Percentiles rank a stretch among this genome's conserved stretches.
These are phyloP conservation scores for Kregervanrija delftensis DNA, from an alignment of 805 yeast genomes.

Conservation along the genomic window DNA sequence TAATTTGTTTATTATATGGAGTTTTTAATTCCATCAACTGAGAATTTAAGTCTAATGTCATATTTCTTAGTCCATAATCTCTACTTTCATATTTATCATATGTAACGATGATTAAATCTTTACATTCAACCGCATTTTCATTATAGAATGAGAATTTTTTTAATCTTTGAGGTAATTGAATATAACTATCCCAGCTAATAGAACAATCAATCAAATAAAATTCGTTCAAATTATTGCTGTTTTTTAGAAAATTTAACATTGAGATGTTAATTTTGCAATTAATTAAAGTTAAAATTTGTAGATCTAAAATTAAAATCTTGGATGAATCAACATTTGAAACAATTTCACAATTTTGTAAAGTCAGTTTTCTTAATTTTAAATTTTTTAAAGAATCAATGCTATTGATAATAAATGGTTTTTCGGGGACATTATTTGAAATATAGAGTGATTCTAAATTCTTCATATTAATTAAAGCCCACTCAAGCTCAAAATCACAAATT, in stretches of 20 bases:
- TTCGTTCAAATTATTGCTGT: slow-evolving; percentile 4
- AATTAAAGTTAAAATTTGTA: slow-evolving; percentile 13
- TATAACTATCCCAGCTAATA: slow-evolving; percentile 12
- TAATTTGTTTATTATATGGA: no score
- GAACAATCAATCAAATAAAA: slow-evolving; percentile 16
- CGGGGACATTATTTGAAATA: slow-evolving; percentile 2
- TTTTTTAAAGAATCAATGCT: slow-evolving; percentile 2
- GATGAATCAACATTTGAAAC: background rate
- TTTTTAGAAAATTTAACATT: slow-evolving; percentile 8
- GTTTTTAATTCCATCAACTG: no score
- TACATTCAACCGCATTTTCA: slow-evolving; percentile 10
- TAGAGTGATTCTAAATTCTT: slow-evolving; percentile 11
- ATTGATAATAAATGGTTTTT: slow-evolving; percentile 9
- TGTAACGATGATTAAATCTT: slow-evolving; percentile 10
- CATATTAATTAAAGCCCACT: slow-evolving; percentile 8
- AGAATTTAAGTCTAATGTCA: no score
- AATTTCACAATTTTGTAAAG: slow-evolving; percentile 2
- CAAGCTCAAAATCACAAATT: slow-evolving; percentile 4
- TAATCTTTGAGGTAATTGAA: slow-evolving; percentile 14
- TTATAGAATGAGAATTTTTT: slow-evolving; percentile 14
- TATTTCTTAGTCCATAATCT: no score
- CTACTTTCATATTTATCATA: background rate
- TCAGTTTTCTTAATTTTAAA: background rate
- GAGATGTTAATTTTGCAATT: slow-evolving; percentile 13
- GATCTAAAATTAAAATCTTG: slow-evolving; percentile 4